Conservation (phyloP, 495 filamentous ascomycete genomes). For the Recurvomyces mirabilis region DNA sequence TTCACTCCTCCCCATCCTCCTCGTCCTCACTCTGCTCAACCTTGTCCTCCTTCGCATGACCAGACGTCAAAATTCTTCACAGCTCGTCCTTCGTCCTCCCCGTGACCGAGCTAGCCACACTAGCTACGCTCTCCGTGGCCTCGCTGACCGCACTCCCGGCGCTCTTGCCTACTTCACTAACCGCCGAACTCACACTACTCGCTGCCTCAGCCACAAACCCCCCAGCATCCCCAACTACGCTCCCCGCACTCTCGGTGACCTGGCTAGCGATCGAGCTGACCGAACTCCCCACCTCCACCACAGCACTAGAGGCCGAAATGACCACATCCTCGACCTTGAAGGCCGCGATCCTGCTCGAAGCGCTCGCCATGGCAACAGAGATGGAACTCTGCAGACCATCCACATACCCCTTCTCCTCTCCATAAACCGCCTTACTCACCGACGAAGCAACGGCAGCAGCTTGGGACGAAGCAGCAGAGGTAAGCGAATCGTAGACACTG, state of each 20-base stretch:
- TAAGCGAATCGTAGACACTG: constrained; percentile 29
- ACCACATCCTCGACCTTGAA: constrained; percentile 30
- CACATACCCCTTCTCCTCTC: constrained; percentile 41
- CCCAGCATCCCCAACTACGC: constrained; percentile 18
- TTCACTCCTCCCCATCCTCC: too few species aligned
- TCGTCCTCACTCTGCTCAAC: too few species aligned
- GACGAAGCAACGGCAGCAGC: constrained; percentile 14
- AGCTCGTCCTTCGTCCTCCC: constrained; percentile 21
- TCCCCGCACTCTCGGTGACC: constrained; percentile 33
- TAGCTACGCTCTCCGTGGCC: constrained; percentile 36
- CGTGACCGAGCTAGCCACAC: constrained; percentile 19
- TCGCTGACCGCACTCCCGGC: constrained; percentile 37
- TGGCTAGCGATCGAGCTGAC: too few species aligned
- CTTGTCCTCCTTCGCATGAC: too few species aligned
- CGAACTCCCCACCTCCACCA: too few species aligned
- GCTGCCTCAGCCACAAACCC: constrained; percentile 32
- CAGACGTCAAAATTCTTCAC: too few species aligned
- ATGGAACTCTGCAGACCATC: constrained; percentile 44
- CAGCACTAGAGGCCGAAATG: too few species aligned
- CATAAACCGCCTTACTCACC: constrained; percentile 29
- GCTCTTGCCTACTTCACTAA: constrained; percentile 6
- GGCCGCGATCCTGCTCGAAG: constrained; percentile 37
- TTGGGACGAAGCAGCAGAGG: constrained; percentile 32
- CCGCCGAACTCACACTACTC: constrained; percentile 34
- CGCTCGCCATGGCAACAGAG: constrained; percentile 38